Evolutionary conservation across 1,284 basidiomycete species (phyloP), one percentile per base, ranked within the genome.

Genomic region (Ustilago hordei): DNA sequence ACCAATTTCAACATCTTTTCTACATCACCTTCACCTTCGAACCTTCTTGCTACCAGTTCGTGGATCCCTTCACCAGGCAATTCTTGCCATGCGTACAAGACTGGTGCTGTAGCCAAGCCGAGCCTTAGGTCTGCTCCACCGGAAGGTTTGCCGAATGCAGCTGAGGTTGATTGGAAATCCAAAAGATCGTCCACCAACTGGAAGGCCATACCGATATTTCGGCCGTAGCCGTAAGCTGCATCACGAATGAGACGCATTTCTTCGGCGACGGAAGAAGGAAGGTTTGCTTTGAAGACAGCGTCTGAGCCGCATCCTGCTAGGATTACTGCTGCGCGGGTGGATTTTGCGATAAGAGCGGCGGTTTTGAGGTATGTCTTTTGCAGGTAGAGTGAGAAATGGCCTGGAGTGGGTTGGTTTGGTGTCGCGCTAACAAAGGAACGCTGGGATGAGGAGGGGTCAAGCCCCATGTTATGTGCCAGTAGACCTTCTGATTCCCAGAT

Each of bases 351-450:
- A 68, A 99, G 87, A 81, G 93, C 94, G 17, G 96, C 96, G 6
- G 95, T 97, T 88, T 99, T 98, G 83, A 99, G 89, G 85, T 98
- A 99, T 32, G 94, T 95, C 88, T 96, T 98, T 82, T 91, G 91
- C 86, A 98, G 89, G 88, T 99, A 99, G 39, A 92, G 88, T 67
- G 91, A 91, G 91, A 96, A 98, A 73, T 91, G 90, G 17, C 91
- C 90, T 8, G 58, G 62, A 2, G 86, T 87, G 0, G 88, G 87
- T 31, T 34, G 8, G 50, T 62, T 3, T 23, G 13, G 3, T 64
- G 52, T 31, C 7, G 19, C 17, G 19, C 43, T 45, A 8, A 45
- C 43, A 9, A 19, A 17, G 7, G 43, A n/a, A 28, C 23, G 23
- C 11, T 11, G 15, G 43, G 43, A 41, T 13, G 11, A 7, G 3